phyloP scores from a whole-genome alignment of 345 rosid genomes.

The Carallia brachiata region DNA sequence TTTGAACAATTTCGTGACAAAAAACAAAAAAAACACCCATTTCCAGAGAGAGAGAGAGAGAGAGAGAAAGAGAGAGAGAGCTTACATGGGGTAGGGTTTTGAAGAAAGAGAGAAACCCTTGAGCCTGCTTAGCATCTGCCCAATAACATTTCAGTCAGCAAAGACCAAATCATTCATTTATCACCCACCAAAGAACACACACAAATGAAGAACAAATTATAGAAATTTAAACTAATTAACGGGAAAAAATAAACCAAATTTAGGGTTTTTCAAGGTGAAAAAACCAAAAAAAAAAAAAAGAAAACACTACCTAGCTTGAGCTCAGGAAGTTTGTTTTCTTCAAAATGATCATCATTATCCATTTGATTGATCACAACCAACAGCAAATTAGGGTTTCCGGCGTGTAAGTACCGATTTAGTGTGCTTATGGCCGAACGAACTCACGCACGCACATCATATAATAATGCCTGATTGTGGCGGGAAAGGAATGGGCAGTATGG shows the following conservation, averaged over 20 bases:
- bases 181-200: constrained; percentile 10
- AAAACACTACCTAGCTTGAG: constrained; percentile 69
- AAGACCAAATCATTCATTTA: constrained; percentile 18
- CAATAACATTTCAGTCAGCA: not conserved
- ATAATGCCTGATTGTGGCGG: constrained; percentile 46
- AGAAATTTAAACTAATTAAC: not conserved
- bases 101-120: constrained; percentile 95
- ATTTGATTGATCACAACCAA: constrained; percentile 25
- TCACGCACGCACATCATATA: not conserved
- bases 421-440: not conserved
- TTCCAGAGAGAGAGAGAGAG: not conserved
- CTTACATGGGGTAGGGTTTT: constrained; percentile 82
- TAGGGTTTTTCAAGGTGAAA: not conserved
- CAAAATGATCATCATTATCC: constrained; percentile 50
- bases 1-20: not conserved
- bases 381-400: not conserved
- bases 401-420: not conserved
- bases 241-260: no score
- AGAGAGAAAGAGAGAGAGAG: constrained; percentile 5
- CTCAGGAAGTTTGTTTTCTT: constrained; percentile 80
- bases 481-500: constrained; percentile 32
- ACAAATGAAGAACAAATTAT: not conserved
- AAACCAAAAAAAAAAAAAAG: not conserved
- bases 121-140: constrained; percentile 89
- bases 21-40: not conserved